Evolutionary conservation across 257 asterid genomes (phyloP).

Genomic region (Ophiorrhiza pumila): DNA sequence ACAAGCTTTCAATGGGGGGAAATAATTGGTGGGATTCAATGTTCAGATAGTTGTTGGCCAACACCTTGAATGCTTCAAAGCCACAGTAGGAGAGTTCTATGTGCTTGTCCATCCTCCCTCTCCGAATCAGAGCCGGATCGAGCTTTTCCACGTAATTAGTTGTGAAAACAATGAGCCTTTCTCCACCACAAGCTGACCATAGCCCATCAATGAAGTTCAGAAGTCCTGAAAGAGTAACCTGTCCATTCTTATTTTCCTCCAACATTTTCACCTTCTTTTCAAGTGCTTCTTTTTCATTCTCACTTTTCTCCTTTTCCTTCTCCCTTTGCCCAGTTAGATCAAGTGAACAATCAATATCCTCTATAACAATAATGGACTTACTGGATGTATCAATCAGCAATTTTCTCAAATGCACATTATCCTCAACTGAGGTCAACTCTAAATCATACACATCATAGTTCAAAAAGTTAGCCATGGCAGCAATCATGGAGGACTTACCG

Average conservation of each 20-base stretch:
- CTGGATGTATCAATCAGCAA: no score
- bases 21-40: slow-evolving; percentile 3
- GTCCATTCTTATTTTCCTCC: slow-evolving; percentile 5
- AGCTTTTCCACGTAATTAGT: slow-evolving; percentile 22
- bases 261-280: not conserved
- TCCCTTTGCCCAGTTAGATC: slow-evolving; percentile 23
- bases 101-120: slow-evolving; percentile 23
- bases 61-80: slow-evolving; percentile 19
- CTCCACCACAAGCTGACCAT: slow-evolving; percentile 25
- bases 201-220: slow-evolving; percentile 24
- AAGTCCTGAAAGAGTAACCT: slow-evolving; percentile 23
- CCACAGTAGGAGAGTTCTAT: slow-evolving; percentile 22
- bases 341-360: slow-evolving; percentile 25
- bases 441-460: slow-evolving; percentile 22
- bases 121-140: slow-evolving; percentile 23
- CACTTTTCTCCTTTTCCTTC: slow-evolving; percentile 1
- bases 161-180: slow-evolving; percentile 21
- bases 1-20: not conserved
- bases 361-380: no score
- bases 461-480: slow-evolving; percentile 17
- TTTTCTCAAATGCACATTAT: no score
- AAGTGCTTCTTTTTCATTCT: slow-evolving; percentile 8
- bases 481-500: slow-evolving; percentile 18
- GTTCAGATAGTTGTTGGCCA: slow-evolving; percentile 20
- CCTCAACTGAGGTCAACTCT: no score